These are phyloP conservation scores for Candida insectorum DNA, from an alignment of 805 yeast genomes.

Conservation along the genomic window DNA sequence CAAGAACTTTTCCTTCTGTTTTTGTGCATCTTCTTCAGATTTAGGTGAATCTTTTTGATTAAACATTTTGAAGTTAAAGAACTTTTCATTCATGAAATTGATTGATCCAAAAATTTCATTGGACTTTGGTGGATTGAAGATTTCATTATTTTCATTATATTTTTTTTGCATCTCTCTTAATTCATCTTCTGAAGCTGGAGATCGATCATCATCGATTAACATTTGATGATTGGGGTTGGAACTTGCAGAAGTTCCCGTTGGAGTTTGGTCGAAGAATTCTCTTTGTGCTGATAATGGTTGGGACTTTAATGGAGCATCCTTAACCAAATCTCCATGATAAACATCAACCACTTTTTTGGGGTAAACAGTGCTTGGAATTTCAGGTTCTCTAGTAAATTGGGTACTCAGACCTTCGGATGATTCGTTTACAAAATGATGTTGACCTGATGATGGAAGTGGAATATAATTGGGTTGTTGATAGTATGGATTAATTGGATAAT, in stretches of 20 bases:
- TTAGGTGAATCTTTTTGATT: slow-evolving; percentile 5
- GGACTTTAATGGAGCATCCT: slow-evolving; percentile 47
- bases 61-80: slow-evolving; percentile 33
- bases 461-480: not conserved
- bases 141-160: slow-evolving; percentile 11
- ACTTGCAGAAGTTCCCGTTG: no score
- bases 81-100: slow-evolving; percentile 33
- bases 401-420: not conserved
- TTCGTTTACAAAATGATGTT: not conserved
- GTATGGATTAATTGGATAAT: slow-evolving; percentile 5
- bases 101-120: slow-evolving; percentile 34
- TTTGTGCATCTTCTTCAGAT: not conserved
- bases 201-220: slow-evolving; percentile 20
- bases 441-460: not conserved
- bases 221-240: slow-evolving; percentile 4
- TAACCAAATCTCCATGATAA: slow-evolving; percentile 43
- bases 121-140: slow-evolving; percentile 8
- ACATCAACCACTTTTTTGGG: slow-evolving; percentile 42
- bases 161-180: slow-evolving; percentile 29
- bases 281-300: slow-evolving; percentile 52
- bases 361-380: no score
- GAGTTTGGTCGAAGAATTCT: slow-evolving; percentile 27
- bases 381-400: not conserved
- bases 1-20: slow-evolving; percentile 36
- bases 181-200: slow-evolving; percentile 28